These are phyloP conservation scores for Aspergillus niger DNA, from an alignment of 2,329 filamentous ascomycete genomes.

Conservation along the genomic window DNA sequence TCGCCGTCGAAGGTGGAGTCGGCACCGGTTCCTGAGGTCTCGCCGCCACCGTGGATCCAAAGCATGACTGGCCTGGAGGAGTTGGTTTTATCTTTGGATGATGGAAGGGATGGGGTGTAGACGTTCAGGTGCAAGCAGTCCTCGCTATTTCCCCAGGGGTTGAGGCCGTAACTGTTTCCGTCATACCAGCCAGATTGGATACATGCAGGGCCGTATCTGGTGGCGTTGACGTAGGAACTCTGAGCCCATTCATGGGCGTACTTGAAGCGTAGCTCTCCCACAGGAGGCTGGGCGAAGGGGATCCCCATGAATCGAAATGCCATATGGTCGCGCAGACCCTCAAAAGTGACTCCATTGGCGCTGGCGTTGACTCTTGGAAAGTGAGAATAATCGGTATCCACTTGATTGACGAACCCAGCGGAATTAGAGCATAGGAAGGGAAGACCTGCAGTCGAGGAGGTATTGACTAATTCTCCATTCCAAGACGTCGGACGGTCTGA, in stretches of 20 bases:
- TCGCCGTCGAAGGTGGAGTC: conserved; percentile 2
- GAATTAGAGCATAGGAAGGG: neutral
- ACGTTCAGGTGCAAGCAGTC: conserved; percentile 39
- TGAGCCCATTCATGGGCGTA: conserved; percentile 3
- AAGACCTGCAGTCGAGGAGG: neutral
- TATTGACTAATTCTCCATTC: neutral
- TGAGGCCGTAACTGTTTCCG: neutral
- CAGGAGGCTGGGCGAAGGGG: conserved; percentile 8
- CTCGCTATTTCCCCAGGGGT: conserved; percentile 29
- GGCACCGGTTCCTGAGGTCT: neutral
- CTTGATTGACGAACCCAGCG: neutral
- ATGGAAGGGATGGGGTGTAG: conserved; percentile 11
- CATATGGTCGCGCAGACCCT: neutral
- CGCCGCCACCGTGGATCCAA: conserved; percentile 8
- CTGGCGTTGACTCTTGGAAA: neutral
- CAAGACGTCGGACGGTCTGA: neutral
- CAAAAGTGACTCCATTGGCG: neutral
- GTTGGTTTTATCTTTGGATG: neutral
- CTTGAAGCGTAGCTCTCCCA: conserved; percentile 13
- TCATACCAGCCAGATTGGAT: neutral
- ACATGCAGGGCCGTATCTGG: conserved; percentile 2
- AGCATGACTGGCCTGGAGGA: neutral
- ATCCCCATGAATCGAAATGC: neutral
- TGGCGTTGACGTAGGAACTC: neutral
- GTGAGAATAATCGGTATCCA: neutral